Evolutionary conservation across 768 basidiomycete species (phyloP), one percentile per base, ranked within the genome.

Genomic region (Glaciozyma martinii): DNA sequence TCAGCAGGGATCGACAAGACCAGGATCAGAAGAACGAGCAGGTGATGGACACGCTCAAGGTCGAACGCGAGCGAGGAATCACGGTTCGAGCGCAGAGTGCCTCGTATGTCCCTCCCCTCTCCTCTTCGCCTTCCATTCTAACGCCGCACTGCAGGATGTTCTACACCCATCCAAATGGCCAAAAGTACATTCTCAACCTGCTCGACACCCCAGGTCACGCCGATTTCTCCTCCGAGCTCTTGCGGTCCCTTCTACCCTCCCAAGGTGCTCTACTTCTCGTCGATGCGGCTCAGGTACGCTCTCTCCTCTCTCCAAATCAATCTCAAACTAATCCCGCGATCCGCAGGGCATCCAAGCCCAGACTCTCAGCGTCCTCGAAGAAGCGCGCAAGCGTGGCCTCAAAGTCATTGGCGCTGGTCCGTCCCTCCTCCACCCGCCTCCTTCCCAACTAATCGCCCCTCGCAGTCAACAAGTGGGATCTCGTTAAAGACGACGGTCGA

Each of bases 141-240:
- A n/a, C 59, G 21, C 54, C 66, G 7, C 54, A 62, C 42, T 60
- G 37, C 74, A 87, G 89, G 76, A 95, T 98, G 90, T 79, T 95
- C 54, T 82, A 91, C 75, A 70, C 78, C 6, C 77, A 81, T 25
- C 15, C 27, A 60, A 75, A 81, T 46, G 82, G 81, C 13, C 78
- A 79, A 37, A 79, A 77, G 12, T 86, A 89, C 74, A 80, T 99
- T 63, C 80, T 99, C 65, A 98, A 98, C 77, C 80, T 98, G 32
- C 91, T 99, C 72, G 95, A 99, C 76, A 99, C 95, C 0, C 94
- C 94, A 54, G 90, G 95, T 3, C 95, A 99, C 77, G 95, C 97
- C 44, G 95, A 99, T 79, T 99, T 99, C 77, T 83, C 90, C 63
- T 95, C 91, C 85, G 94, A 98, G 77, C 90, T 99, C 42, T 87